These are phyloP conservation scores for Chaetomiaceae sp. DNA, from an alignment of 2,329 filamentous ascomycete species.

Conservation along the genomic window DNA sequence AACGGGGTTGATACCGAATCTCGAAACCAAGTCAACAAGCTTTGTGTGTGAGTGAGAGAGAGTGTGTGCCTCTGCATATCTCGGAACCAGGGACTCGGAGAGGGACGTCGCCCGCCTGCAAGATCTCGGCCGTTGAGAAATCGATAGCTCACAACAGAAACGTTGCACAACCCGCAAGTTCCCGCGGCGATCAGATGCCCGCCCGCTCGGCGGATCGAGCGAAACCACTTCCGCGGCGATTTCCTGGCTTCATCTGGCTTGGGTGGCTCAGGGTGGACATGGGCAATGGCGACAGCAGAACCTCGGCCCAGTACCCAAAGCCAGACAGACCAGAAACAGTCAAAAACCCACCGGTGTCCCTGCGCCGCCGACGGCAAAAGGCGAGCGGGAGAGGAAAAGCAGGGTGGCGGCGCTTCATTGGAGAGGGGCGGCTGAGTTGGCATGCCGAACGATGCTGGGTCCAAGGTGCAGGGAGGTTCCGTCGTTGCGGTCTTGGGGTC, in stretches of 20 bases:
- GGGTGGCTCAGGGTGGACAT: neutral
- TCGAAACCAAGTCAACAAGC: neutral
- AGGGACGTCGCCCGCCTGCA: neutral
- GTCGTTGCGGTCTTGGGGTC: slow-evolving; percentile 25
- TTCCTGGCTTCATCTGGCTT: neutral
- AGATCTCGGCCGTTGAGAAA: slow-evolving; percentile 13
- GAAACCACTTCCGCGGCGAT: neutral
- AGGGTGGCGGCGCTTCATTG: slow-evolving; percentile 26
- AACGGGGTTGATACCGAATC: neutral
- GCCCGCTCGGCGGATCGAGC: neutral
- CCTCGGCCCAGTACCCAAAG: too few species aligned
- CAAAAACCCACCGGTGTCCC: neutral
- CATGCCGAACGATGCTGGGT: slow-evolving; percentile 21
- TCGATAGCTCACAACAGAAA: neutral
- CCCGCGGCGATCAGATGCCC: neutral
- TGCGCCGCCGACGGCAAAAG: slow-evolving; percentile 1
- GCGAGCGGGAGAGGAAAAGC: slow-evolving; percentile 13
- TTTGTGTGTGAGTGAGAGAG: too few species aligned
- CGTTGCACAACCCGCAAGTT: slow-evolving; percentile 2
- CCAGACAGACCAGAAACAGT: neutral
- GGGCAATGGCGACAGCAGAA: slow-evolving; percentile 2
- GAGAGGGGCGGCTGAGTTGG: slow-evolving; percentile 23
- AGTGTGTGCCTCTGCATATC: neutral
- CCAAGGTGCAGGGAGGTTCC: slow-evolving; percentile 21
- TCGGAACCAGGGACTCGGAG: neutral